Evolutionary conservation across 2,329 filamentous ascomycete species (phyloP).

Genomic region (Periconia sp.): DNA sequence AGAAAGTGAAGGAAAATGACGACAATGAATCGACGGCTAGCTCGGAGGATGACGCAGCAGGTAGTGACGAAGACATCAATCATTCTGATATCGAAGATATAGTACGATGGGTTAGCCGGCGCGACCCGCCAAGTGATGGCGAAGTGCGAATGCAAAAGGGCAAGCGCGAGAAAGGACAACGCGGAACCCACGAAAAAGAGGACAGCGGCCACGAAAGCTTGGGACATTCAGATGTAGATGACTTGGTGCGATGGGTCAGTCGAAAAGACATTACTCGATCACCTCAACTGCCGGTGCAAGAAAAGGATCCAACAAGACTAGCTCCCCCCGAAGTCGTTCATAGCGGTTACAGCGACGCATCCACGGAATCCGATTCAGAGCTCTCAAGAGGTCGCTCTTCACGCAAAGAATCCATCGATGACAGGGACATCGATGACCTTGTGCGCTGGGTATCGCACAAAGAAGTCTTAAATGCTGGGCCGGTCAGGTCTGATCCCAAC

Average conservation of each 20-base stretch:
- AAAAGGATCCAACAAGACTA: background rate
- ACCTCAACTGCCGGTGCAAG: background rate
- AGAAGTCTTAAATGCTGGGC: constrained; percentile 16
- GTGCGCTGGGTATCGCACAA: constrained; percentile 31
- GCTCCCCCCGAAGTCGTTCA: background rate
- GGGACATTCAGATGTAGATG: constrained; percentile 38
- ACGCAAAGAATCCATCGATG: constrained; percentile 12
- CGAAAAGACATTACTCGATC: constrained; percentile 15
- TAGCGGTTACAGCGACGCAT: constrained; percentile 32
- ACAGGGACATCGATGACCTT: constrained; percentile 33
- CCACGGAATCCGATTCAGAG: constrained; percentile 38
- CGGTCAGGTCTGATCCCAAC: constrained; percentile 6
- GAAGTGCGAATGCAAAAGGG: constrained; percentile 17
- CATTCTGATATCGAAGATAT: constrained; percentile 41
- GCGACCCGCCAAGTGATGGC: constrained; percentile 36
- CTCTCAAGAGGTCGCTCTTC: background rate
- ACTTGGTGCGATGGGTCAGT: constrained; percentile 34
- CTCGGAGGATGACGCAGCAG: constrained; percentile 14
- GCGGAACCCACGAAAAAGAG: constrained; percentile 14
- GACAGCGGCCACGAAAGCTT: constrained; percentile 37
- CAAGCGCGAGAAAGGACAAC: too few relatives aligned
- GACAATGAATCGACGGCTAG: background rate
- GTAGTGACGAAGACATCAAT: constrained; percentile 32
- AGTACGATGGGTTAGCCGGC: constrained; percentile 40
- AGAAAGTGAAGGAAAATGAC: constrained; percentile 27